Evolutionary conservation across 257 asterid species (phyloP).

Genomic region (Solanum habrochaites): DNA sequence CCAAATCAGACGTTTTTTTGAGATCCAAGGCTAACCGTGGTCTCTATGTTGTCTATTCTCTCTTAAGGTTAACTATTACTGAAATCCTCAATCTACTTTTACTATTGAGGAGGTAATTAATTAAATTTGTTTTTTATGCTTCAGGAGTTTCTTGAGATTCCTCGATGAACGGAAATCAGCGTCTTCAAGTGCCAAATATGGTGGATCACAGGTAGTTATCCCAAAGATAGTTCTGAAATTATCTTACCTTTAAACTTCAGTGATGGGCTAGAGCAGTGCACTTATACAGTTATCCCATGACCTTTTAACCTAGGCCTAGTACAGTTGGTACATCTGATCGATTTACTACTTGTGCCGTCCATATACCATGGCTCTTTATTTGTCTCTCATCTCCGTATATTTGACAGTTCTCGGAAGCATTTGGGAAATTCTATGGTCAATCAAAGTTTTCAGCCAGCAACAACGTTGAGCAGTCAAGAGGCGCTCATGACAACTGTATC

Average conservation of each 20-base stretch:
- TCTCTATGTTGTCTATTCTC: neutral
- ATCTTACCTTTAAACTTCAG: neutral
- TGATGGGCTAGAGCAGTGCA: neutral
- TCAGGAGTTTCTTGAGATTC: slow-evolving; percentile 87
- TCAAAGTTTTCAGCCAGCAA: slow-evolving; percentile 48
- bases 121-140: slow-evolving; percentile 2
- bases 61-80: neutral
- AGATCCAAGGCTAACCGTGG: neutral
- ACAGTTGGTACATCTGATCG: neutral
- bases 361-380: neutral
- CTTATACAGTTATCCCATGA: neutral
- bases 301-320: neutral
- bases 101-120: neutral
- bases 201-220: slow-evolving; percentile 73
- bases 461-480: slow-evolving; percentile 50
- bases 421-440: slow-evolving; percentile 87
- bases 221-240: neutral
- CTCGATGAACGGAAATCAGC: slow-evolving; percentile 55
- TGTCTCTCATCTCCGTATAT: neutral
- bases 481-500: slow-evolving; percentile 75
- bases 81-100: neutral
- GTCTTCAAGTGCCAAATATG: slow-evolving; percentile 57
- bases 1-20: neutral
- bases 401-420: slow-evolving; percentile 68
- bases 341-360: neutral